Evolutionary conservation across 352 stramenopile genomes (phyloP).

Genomic region (Pythium volutum): DNA sequence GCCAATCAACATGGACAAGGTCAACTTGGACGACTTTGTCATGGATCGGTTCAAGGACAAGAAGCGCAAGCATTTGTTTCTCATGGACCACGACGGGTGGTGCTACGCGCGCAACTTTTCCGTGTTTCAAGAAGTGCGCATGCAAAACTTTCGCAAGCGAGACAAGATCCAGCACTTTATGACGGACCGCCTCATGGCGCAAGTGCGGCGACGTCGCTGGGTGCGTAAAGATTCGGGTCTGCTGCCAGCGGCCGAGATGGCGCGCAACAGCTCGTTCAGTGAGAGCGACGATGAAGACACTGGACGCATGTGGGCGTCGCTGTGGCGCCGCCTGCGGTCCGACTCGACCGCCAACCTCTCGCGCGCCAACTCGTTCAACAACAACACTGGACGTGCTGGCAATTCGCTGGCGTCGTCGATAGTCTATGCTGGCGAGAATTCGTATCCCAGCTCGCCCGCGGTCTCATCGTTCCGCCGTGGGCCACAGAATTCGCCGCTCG

Average conservation of each 20-base stretch:
- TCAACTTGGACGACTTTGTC: slow-evolving; percentile 77
- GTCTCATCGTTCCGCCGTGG: slow-evolving; percentile 53
- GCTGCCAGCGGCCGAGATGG: slow-evolving; percentile 29
- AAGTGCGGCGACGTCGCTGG: slow-evolving; percentile 78
- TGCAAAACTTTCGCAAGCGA: slow-evolving; percentile 70
- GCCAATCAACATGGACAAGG: slow-evolving; percentile 68
- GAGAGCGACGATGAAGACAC: slow-evolving; percentile 74
- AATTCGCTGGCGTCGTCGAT: slow-evolving; percentile 38
- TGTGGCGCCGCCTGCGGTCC: slow-evolving; percentile 57
- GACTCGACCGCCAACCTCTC: slow-evolving; percentile 54
- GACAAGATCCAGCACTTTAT: slow-evolving; percentile 87
- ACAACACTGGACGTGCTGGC: slow-evolving; percentile 29
- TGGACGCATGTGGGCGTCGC: slow-evolving; percentile 54
- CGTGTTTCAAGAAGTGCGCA: slow-evolving; percentile 83
- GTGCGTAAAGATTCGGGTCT: slow-evolving; percentile 64
- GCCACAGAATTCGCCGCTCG: slow-evolving; percentile 36
- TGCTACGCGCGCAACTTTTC: slow-evolving; percentile 86
- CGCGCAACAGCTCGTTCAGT: slow-evolving; percentile 49
- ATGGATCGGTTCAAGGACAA: slow-evolving; percentile 76
- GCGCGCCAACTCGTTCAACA: slow-evolving; percentile 65
- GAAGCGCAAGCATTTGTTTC: slow-evolving; percentile 77
- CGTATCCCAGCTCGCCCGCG: slow-evolving; percentile 63
- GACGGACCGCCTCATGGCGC: slow-evolving; percentile 77
- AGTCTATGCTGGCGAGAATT: slow-evolving; percentile 43
- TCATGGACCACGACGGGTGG: slow-evolving; percentile 86